Conservation (phyloP, 1,139 yeast genomes). For the Barnettozyma hawaiiensis region DNA sequence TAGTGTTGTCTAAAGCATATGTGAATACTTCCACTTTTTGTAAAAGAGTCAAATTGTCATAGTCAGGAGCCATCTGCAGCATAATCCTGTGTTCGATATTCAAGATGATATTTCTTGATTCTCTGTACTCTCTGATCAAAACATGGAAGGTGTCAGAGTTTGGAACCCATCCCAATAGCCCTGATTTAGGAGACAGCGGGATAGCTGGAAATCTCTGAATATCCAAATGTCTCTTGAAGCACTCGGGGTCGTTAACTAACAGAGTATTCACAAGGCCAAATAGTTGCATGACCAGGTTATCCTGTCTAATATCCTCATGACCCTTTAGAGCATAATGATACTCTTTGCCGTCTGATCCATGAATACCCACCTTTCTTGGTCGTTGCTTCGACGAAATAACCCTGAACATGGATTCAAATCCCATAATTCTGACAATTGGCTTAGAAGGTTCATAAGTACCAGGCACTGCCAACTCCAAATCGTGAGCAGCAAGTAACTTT, state of each 20-base stretch:
- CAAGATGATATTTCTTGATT: conserved; percentile 78
- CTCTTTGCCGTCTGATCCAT: conserved; percentile 89
- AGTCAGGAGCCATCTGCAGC: conserved; percentile 98
- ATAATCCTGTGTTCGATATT: conserved; percentile 93
- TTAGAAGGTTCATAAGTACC: conserved; percentile 89
- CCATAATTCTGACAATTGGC: conserved; percentile 64
- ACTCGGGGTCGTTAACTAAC: conserved; percentile 85
- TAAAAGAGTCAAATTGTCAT: conserved; percentile 78
- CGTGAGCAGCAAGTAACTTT: conserved; percentile 67
- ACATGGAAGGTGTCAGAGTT: conserved; percentile 96
- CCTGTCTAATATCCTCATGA: conserved; percentile 97
- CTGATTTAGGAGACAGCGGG: conserved; percentile 96
- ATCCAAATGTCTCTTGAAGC: conserved; percentile 91
- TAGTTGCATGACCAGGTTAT: conserved; percentile 94
- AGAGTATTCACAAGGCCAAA: conserved; percentile 93
- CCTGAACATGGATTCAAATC: conserved; percentile 75
- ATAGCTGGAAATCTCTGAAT: conserved; percentile 90
- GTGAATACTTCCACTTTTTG: conserved; percentile 97
- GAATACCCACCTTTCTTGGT: conserved; percentile 75
- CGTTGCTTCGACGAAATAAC: conserved; percentile 96
- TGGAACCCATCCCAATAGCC: conserved; percentile 94
- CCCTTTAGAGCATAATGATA: conserved; percentile 83
- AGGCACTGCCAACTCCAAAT: conserved; percentile 86
- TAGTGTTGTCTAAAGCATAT: conserved; percentile 88
- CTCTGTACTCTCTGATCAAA: conserved; percentile 86